A percentile compares a stretch with the other conserved stretches of the same genome.
Conservation (phyloP, 2,329 filamentous ascomycete genomes). For the Penicillium janthinellum region DNA sequence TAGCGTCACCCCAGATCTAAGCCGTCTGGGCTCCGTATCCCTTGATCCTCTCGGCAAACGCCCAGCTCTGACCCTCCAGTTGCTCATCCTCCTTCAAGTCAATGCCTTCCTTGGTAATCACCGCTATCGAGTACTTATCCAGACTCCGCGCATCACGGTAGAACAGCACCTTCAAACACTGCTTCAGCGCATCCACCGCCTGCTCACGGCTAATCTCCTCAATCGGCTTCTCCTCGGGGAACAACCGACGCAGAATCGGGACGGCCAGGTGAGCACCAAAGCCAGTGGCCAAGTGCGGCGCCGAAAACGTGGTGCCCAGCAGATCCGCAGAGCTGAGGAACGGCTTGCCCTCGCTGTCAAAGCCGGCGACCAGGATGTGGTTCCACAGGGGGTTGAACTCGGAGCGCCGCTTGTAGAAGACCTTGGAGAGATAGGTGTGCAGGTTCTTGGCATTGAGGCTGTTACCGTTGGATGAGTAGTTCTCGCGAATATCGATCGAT, state of each 20-base stretch:
- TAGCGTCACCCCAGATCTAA: constrained; percentile 30
- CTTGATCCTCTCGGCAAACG: constrained; percentile 90
- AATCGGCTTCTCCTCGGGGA: constrained; percentile 80
- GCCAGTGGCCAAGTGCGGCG: constrained; percentile 87
- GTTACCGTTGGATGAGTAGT: constrained; percentile 65
- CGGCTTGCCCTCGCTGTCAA: constrained; percentile 76
- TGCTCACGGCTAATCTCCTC: constrained; percentile 72
- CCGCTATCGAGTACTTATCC: constrained; percentile 87
- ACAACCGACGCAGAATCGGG: constrained; percentile 81
- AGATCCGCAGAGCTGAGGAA: constrained; percentile 93
- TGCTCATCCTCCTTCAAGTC: constrained; percentile 81
- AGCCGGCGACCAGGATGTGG: constrained; percentile 84
- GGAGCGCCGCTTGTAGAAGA: constrained; percentile 91
- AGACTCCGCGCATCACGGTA: constrained; percentile 94
- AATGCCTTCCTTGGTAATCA: constrained; percentile 86
- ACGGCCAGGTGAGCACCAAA: constrained; percentile 92
- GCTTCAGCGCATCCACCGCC: constrained; percentile 78
- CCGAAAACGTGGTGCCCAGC: constrained; percentile 86
- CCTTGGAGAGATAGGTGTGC: constrained; percentile 93
- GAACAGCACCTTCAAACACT: constrained; percentile 98
- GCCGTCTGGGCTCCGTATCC: constrained; percentile 86
- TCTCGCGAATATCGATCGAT: constrained; percentile 83
- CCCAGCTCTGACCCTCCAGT: constrained; percentile 96
- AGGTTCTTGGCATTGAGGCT: constrained; percentile 86
- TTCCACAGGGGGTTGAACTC: constrained; percentile 99